Evolutionary conservation across 805 yeast genomes (phyloP), one percentile per base, ranked within the genome.

Genomic region (Candida schatavii): DNA sequence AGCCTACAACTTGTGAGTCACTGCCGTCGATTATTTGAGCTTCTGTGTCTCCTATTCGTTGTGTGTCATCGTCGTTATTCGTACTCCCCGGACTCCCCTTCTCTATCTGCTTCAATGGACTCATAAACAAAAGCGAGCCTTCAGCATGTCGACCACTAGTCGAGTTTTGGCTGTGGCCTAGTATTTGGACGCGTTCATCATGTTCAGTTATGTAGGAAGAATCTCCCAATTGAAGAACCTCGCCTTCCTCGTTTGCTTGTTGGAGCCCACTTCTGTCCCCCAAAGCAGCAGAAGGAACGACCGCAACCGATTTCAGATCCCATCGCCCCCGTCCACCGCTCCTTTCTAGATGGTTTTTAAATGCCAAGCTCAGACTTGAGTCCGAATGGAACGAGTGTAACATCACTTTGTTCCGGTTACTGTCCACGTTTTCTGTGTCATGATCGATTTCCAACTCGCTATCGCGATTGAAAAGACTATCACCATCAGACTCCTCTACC

Each of bases 361-460:
- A 18, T 31, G 11, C 19, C 5, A 27, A 18, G 26, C 39, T 36
- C 17, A 20, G 36, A 17, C 14, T 20, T 11, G 30, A 36, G 32
- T 36, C 39, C 32, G 27, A 36, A 19, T 22, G 30, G 27, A 36
- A 36, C 20, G 39, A 36, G n/a, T 27, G 17, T 14, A 36, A 27
- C 26, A 26, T 17, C 20, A 20, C 39, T 22, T 31, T 31, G 20
- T 31, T 31, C 11, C 18, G 6, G 21, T 31, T 31, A 15, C 35
- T 31, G 19, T 31, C 35, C 19, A 17, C 35, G 19, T 31, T 13
- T 4, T 31, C 18, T n/a, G n/a, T n/a, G 18, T 31, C 19, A 10
- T 11, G 22, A 26, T 18, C 23, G 11, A 29, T 13, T 17, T 29
- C 32, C 17, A 13, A 14, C 32, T 11, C 32, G 32, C 17, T 29